phyloP scores from a whole-genome alignment of 345 rosid species.

The Acer campestre region DNA sequence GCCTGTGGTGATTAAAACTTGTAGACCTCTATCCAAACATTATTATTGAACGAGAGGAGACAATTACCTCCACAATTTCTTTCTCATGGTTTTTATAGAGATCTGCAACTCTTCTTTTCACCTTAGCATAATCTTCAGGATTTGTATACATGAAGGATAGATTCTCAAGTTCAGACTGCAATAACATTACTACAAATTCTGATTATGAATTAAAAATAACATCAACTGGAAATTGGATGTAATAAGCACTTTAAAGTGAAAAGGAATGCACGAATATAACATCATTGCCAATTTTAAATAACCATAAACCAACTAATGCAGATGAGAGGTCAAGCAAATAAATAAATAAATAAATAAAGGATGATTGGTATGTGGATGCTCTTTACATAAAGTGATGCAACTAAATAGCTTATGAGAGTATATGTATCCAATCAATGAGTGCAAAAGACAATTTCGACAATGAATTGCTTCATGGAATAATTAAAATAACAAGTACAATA shows the following conservation, averaged over 20 bases:
- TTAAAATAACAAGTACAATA: not conserved
- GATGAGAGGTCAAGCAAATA: not conserved
- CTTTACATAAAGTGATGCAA: not conserved
- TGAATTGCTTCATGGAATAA: not conserved
- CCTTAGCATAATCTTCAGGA: slow-evolving; percentile 86
- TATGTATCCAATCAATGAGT: not conserved
- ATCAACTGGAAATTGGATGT: slow-evolving; percentile 1
- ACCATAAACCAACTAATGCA: not conserved
- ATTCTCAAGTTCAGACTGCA: slow-evolving; percentile 98
- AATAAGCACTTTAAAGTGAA: not conserved
- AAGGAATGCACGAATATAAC: not conserved
- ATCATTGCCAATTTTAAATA: slow-evolving; percentile 1
- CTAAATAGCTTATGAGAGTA: not conserved
- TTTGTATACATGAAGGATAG: slow-evolving; percentile 92
- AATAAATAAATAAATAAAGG: not conserved
- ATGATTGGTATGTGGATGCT: not conserved
- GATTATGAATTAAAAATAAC: not conserved
- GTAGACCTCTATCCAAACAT: not conserved
- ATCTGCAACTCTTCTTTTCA: slow-evolving; percentile 80
- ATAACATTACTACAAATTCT: slow-evolving; percentile 5
- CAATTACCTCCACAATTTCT: slow-evolving; percentile 77
- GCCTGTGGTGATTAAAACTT: slow-evolving; percentile 6
- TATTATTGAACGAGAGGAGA: slow-evolving; percentile 1
- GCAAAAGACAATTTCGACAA: not conserved
- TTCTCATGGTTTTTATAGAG: slow-evolving; percentile 86